phyloP scores from a whole-genome alignment of 495 filamentous ascomycete genomes.

The Penicillium bialowiezense region DNA sequence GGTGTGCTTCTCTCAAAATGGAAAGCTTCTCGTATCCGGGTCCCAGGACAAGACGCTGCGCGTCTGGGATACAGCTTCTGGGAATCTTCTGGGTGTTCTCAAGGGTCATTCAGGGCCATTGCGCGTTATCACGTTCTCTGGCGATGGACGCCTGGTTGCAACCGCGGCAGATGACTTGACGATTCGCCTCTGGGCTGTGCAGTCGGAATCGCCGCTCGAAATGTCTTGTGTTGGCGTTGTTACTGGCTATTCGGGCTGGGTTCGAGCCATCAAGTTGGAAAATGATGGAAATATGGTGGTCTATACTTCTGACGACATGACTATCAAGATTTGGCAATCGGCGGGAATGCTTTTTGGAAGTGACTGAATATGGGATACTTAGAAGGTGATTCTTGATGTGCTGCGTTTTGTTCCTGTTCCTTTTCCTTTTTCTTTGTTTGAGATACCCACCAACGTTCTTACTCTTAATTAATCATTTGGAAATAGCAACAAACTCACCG shows the following conservation, averaged over 20 bases:
- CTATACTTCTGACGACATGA: constrained; percentile 9
- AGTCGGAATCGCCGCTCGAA: neutral
- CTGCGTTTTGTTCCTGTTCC: neutral
- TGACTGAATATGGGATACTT: neutral
- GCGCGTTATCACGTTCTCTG: constrained; percentile 1
- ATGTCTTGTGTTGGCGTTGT: neutral
- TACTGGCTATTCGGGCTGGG: constrained; percentile 7
- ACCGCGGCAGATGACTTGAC: constrained; percentile 7
- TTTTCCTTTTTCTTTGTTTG: constrained; percentile 4
- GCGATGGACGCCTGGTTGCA: neutral
- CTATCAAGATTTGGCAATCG: constrained; percentile 7
- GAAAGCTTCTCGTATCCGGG: constrained; percentile 12
- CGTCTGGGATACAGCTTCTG: constrained; percentile 17
- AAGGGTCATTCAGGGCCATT: constrained; percentile 1
- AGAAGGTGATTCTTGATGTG: neutral
- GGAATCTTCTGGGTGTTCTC: neutral
- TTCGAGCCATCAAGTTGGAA: constrained; percentile 1
- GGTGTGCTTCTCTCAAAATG: constrained; percentile 13
- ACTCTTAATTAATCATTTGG: neutral
- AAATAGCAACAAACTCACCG: neutral
- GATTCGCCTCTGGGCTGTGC: constrained; percentile 3
- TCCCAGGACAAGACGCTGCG: constrained; percentile 14
- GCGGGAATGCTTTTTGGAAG: neutral
- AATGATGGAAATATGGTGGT: neutral
- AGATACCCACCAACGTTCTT: constrained; percentile 9